Evolutionary conservation across 305 asterid genomes (phyloP).

Genomic region (Andrographis paniculata): DNA sequence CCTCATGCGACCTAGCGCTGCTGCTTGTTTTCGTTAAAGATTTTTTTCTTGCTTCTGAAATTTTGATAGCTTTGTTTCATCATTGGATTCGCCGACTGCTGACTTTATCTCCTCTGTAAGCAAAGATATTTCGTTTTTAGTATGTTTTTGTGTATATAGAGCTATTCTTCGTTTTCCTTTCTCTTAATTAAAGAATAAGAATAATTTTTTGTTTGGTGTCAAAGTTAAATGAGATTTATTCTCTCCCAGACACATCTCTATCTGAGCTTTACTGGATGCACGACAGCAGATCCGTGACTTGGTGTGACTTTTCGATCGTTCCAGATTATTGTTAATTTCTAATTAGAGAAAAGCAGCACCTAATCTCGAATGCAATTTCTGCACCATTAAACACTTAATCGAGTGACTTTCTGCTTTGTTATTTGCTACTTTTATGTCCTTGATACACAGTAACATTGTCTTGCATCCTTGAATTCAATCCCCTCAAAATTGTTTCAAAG

Average conservation of each 20-base stretch:
- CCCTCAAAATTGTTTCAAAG: too few species aligned
- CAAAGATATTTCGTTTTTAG: too few species aligned
- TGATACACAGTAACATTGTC: neutral
- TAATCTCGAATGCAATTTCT: constrained; percentile 12
- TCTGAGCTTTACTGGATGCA: constrained; percentile 10
- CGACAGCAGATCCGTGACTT: constrained; percentile 10
- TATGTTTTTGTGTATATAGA: neutral
- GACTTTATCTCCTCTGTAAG: neutral
- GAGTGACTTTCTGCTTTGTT: neutral
- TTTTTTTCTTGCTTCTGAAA: too few species aligned
- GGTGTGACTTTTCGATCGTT: constrained; percentile 9
- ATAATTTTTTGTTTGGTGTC: constrained; percentile 9
- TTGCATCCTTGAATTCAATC: neutral
- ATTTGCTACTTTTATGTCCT: neutral
- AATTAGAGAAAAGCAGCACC: neutral
- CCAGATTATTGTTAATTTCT: constrained; percentile 6
- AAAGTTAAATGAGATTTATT: too few species aligned
- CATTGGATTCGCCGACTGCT: neutral
- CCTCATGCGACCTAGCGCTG: constrained; percentile 27
- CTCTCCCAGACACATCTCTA: too few species aligned
- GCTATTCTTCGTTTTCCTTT: neutral
- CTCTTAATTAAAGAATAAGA: neutral
- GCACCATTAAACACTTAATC: constrained; percentile 10
- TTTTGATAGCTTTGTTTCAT: too few species aligned
- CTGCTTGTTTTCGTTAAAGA: constrained; percentile 19